A percentile compares a stretch with the other conserved stretches of the same genome.
phyloP scores from a whole-genome alignment of 495 filamentous ascomycete species.

The Trichoderma erinaceum region DNA sequence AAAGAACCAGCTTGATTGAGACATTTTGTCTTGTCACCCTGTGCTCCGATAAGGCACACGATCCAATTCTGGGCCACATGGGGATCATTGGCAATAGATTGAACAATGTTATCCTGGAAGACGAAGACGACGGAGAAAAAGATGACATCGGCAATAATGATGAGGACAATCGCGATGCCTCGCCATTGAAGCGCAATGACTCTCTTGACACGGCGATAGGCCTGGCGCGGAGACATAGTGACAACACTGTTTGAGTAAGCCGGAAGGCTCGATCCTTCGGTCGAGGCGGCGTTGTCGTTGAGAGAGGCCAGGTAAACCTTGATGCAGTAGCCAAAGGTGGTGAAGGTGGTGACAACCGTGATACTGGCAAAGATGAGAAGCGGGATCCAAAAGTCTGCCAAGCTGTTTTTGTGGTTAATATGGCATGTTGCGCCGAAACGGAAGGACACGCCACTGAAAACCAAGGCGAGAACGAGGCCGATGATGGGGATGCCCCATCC shows the following conservation, averaged over 20 bases:
- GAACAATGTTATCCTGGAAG: conserved; percentile 65
- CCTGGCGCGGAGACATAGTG: conserved; percentile 78
- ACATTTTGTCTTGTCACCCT: conserved; percentile 62
- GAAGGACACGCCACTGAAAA: conserved; percentile 88
- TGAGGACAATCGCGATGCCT: conserved; percentile 75
- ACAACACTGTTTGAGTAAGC: conserved; percentile 74
- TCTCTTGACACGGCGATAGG: conserved; percentile 75
- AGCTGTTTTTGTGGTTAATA: conserved; percentile 76
- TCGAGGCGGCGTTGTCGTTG: conserved; percentile 61
- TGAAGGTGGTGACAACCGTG: conserved; percentile 73
- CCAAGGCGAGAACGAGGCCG: conserved; percentile 64
- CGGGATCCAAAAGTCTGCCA: conserved; percentile 86
- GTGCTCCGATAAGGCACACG: conserved; percentile 54
- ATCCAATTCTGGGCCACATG: conserved; percentile 57
- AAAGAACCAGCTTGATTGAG: conserved; percentile 48
- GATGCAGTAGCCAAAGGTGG: conserved; percentile 88
- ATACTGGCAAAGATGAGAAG: conserved; percentile 71
- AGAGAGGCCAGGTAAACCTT: conserved; percentile 87
- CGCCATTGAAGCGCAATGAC: conserved; percentile 94
- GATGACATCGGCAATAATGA: conserved; percentile 83
- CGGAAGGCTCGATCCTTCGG: conserved; percentile 64
- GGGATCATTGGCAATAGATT: conserved; percentile 47
- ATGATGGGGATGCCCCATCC: conserved; percentile 80
- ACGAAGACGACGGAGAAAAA: conserved; percentile 90
- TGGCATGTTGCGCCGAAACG: conserved; percentile 88